A percentile compares a stretch with the other conserved stretches of the same genome.
Evolutionary conservation across 805 yeast species (phyloP).

Genomic region (Kodamaea neixiangensis): DNA sequence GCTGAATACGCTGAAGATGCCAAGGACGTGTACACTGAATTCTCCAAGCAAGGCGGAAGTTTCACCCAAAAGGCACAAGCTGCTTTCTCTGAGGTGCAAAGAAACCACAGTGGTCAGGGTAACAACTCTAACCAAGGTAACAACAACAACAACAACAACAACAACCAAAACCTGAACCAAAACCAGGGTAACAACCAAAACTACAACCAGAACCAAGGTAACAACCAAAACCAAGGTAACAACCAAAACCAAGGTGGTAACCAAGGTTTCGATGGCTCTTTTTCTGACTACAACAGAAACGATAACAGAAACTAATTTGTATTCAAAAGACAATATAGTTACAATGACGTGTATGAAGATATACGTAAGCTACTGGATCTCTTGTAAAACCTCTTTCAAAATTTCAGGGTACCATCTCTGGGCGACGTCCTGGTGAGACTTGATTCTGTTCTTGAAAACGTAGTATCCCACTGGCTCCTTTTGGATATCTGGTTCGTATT

Average conservation of each 20-base stretch:
- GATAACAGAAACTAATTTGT: background rate
- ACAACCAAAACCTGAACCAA: background rate
- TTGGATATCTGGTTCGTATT: constrained; percentile 36
- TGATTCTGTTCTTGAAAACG: constrained; percentile 47
- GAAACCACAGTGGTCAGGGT: constrained; percentile 20
- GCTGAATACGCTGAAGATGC: constrained; percentile 32
- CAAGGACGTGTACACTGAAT: constrained; percentile 36
- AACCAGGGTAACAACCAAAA: background rate
- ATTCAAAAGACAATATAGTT: background rate
- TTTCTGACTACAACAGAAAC: constrained; percentile 7
- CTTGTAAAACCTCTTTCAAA: constrained; percentile 31
- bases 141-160: constrained; percentile 1
- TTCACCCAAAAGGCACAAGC: constrained; percentile 37
- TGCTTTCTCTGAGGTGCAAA: constrained; percentile 32
- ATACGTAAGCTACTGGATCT: constrained; percentile 1
- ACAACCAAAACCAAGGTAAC: constrained; percentile 9
- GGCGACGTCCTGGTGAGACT: constrained; percentile 47
- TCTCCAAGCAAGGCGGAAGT: constrained; percentile 29
- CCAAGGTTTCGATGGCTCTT: constrained; percentile 6
- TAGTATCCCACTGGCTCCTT: constrained; percentile 48
- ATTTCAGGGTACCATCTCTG: constrained; percentile 44
- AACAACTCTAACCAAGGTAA: constrained; percentile 6
- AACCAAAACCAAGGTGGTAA: constrained; percentile 14
- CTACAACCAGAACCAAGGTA: background rate
- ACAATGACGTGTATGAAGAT: background rate